Evolutionary conservation across 495 filamentous ascomycete species (phyloP).

Genomic region (Sordaria brevicollis): DNA sequence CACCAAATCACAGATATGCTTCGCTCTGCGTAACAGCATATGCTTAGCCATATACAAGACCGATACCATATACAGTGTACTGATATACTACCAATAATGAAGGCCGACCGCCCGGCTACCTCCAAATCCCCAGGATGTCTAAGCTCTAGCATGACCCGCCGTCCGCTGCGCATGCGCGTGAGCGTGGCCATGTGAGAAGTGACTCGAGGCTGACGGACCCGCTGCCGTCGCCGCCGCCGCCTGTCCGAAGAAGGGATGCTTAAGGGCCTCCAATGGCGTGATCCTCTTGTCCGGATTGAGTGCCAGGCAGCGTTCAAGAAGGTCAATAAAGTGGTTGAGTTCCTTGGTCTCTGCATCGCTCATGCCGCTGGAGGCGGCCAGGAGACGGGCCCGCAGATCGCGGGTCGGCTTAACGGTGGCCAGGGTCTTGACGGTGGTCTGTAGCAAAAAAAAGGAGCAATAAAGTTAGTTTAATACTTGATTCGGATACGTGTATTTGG

Average conservation of each 20-base stretch:
- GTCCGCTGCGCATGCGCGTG: not conserved
- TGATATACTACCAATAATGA: not conserved
- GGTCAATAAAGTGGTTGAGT: constrained; percentile 68
- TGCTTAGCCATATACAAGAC: not conserved
- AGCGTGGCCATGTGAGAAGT: not conserved
- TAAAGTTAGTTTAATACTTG: constrained; percentile 4
- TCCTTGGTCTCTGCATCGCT: constrained; percentile 67
- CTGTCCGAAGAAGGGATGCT: constrained; percentile 63
- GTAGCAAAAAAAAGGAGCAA: not conserved
- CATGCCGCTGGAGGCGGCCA: constrained; percentile 63
- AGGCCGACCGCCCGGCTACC: not conserved
- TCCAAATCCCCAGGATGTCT: not conserved
- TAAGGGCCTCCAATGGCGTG: constrained; percentile 75
- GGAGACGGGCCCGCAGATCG: constrained; percentile 67
- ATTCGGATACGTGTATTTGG: not conserved
- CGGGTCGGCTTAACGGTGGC: constrained; percentile 71
- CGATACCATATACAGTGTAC: not conserved
- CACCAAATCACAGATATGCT: not conserved
- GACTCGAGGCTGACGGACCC: not conserved
- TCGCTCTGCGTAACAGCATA: not conserved
- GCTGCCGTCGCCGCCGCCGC: constrained; percentile 3
- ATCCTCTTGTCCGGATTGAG: constrained; percentile 91
- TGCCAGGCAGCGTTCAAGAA: constrained; percentile 76
- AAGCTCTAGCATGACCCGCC: not conserved
- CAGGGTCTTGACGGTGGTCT: constrained; percentile 58